Evolutionary conservation across 371 early-diverging fungal genomes (phyloP), one percentile per base, ranked within the genome.

Genomic region (Actinomucor elegans): DNA sequence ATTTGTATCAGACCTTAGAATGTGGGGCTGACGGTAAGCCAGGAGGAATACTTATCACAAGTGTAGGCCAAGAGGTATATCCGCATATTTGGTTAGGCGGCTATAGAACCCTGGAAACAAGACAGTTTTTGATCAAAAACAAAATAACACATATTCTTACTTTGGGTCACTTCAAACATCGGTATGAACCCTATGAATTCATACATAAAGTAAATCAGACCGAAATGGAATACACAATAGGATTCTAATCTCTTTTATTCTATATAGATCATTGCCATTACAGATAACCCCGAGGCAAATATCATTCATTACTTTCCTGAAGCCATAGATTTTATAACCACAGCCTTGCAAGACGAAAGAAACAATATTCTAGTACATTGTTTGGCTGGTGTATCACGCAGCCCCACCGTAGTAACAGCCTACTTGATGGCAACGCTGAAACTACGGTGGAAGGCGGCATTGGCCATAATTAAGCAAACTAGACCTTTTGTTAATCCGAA

Each of bases 401-500:
- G 75, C 23, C 68, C 75, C 0, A 75, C 79, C 1, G 48, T 69
- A 1, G 57, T 73, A 0, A 43, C 73, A 5, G 92, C 92, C 0
- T 93, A 87, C 66, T 42, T 91, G 47, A 93, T 93, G 91, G 69
- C 76, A 55, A 66, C 59, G 23, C 59, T 73, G 17, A 57, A 53
- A 2, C 23, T 85, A 24, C 49, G 77, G 10, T 67, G 57, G 0
- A 71, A 73, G 44, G 79, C 78, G 31, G 90, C 91, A 1, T 44
- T 91, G 18, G 74, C 65, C 1, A 27, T 47, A 2, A 68, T 91
- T 18, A 77, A 81, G 47, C 61, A 57, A 12, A 67, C 58, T 29
- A 67, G 91, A 33, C 80, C 77, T 0, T 79, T 84, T 70, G 78
- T 71, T 3, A 67, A 67, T n/a, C 92, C 92, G 1, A 93, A 93